These are phyloP conservation scores for Suillus cothurnatus DNA, from an alignment of 768 basidiomycete species.

Conservation along the genomic window DNA sequence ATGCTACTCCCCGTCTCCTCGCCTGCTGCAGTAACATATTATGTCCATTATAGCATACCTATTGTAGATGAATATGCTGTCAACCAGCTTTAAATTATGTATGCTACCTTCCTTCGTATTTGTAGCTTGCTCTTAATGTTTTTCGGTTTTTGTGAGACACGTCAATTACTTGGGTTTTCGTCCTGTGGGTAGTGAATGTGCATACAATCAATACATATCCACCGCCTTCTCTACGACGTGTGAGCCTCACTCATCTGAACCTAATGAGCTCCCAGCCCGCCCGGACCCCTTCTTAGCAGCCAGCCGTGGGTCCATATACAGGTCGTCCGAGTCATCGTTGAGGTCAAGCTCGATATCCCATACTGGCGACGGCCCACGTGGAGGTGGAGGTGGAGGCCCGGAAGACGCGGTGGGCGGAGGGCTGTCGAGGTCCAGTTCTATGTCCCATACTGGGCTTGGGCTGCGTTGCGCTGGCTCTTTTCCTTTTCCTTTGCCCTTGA, in stretches of 20 bases:
- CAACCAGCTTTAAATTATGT: not conserved
- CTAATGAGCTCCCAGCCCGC: not conserved
- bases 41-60: slow-evolving; percentile 22
- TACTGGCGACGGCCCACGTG: slow-evolving; percentile 28
- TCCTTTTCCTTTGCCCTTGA: slow-evolving; percentile 20
- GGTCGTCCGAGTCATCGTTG: slow-evolving; percentile 19
- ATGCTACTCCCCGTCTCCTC: not conserved
- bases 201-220: not conserved
- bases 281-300: slow-evolving; percentile 8
- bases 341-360: slow-evolving; percentile 54
- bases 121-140: not conserved
- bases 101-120: not conserved
- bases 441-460: slow-evolving; percentile 72
- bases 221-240: not conserved
- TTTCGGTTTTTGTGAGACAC: not conserved
- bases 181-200: not conserved
- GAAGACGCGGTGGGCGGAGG: slow-evolving; percentile 18
- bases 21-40: slow-evolving; percentile 22
- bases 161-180: not conserved
- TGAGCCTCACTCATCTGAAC: slow-evolving; percentile 2
- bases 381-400: slow-evolving; percentile 13
- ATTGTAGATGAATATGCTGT: slow-evolving; percentile 1
- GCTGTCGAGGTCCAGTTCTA: slow-evolving; percentile 58
- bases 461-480: slow-evolving; percentile 36
- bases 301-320: slow-evolving; percentile 4